Evolutionary conservation across 805 yeast species (phyloP), one percentile per base, ranked within the genome.

Genomic region (Naumovozyma castellii): DNA sequence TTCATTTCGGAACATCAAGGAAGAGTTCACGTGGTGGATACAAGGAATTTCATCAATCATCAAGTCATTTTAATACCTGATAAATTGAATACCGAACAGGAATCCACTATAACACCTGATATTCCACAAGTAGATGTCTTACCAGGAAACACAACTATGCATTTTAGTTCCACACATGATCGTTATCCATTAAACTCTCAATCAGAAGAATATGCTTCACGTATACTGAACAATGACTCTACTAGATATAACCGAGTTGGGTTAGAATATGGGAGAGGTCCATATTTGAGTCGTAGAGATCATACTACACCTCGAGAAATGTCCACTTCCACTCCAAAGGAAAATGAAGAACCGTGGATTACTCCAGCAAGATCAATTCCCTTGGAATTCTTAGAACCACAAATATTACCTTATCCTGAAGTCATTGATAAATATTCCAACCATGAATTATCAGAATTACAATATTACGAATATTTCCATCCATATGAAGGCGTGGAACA

Each of bases 1-100:
- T 74, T 83, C 39, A 69, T 88, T 2, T 73, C 82, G 39, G 97
- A 88, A 57, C 95, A 88, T 50, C 81, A 78, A 39, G 94, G 94
- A 0, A 69, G 95, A 39, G 83, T 88, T 3, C 97, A 88, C 61
- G 67, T 87, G 41, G 67, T 88, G 19, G 96, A 88, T 57, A 71
- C 86, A 18, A 72, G 95, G 45, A 75, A 82, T 51, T 73, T 77
- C 47, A 66, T 71, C 43, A 78, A 82, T 49, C 90, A 84, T 54
- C 90, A 83, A 57, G 86, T 87, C 29, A 68, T 86, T 2, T 65
- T 81, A 43, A 65, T 82, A 12, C 92, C 92, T 0, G 62, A 62
- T 32, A 55, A 54, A 37, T 30, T 48, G 10, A 45, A 46, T 15
- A 29, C 15, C 3, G 40, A 41, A 6, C 27, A 22, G 10, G 27